Conservation (phyloP, 768 basidiomycete species). For the Boletus sensibilis region DNA sequence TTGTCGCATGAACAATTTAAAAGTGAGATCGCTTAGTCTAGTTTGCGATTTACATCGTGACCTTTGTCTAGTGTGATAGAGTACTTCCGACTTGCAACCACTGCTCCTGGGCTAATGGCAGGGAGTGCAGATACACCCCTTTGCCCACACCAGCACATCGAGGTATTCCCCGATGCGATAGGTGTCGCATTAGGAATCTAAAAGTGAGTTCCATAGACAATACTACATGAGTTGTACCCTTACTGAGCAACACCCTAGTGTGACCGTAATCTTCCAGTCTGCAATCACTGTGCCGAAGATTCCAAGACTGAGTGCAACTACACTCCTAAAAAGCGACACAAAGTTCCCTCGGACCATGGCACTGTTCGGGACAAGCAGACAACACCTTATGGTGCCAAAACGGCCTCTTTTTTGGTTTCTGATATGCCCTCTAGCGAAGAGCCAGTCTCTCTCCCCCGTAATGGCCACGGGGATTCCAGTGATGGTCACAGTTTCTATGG, state of each 20-base stretch:
- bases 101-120: slow-evolving; percentile 61
- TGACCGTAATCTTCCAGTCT: slow-evolving; percentile 68
- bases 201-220: slow-evolving; percentile 46
- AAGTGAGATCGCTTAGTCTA: slow-evolving; percentile 43
- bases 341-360: slow-evolving; percentile 45
- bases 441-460: slow-evolving; percentile 9
- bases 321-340: slow-evolving; percentile 69
- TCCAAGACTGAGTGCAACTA: slow-evolving; percentile 63
- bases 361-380: slow-evolving; percentile 37
- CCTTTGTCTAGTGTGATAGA: slow-evolving; percentile 56
- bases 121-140: slow-evolving; percentile 71
- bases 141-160: slow-evolving; percentile 73
- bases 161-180: slow-evolving; percentile 72
- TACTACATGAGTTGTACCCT: background rate
- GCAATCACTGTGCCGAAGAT: slow-evolving; percentile 60
- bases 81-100: slow-evolving; percentile 71
- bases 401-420: slow-evolving; percentile 48
- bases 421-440: slow-evolving; percentile 39
- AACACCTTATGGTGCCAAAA: slow-evolving; percentile 45
- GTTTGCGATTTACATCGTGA: slow-evolving; percentile 12
- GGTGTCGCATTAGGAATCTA: slow-evolving; percentile 63
- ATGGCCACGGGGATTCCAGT: slow-evolving; percentile 24
- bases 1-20: slow-evolving; percentile 69
- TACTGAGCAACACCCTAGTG: slow-evolving; percentile 42
- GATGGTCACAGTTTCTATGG: slow-evolving; percentile 47